These are phyloP conservation scores for Pythium folliculosum DNA, from an alignment of 352 stramenopile species.

Conservation along the genomic window DNA sequence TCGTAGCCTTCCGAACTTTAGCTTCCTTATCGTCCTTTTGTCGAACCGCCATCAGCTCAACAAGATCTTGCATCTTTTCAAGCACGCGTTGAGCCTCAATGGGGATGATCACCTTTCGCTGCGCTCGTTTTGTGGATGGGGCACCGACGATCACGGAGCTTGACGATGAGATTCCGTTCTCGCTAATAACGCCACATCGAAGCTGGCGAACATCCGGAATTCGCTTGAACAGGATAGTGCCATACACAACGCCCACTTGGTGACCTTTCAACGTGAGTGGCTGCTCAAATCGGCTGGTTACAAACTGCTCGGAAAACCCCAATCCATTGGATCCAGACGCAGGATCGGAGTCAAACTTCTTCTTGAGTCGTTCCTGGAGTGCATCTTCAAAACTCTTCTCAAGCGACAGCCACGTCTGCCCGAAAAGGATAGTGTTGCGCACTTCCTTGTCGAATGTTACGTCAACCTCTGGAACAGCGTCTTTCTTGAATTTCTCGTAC, in stretches of 20 bases:
- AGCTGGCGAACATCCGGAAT: constrained; percentile 88
- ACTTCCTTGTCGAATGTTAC: constrained; percentile 80
- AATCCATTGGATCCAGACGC: constrained; percentile 46
- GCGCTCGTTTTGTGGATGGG: constrained; percentile 57
- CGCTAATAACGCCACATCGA: constrained; percentile 85
- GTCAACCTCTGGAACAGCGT: constrained; percentile 46
- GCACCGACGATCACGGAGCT: constrained; percentile 86
- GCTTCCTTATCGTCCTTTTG: constrained; percentile 90
- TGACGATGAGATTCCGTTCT: constrained; percentile 86
- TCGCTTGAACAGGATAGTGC: constrained; percentile 88
- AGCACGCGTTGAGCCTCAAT: constrained; percentile 85
- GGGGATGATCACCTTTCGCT: constrained; percentile 80
- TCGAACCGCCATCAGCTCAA: constrained; percentile 85
- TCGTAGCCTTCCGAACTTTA: constrained; percentile 89
- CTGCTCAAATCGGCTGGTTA: constrained; percentile 88
- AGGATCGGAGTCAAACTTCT: constrained; percentile 59
- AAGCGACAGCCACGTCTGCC: constrained; percentile 86
- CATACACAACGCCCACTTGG: constrained; percentile 85
- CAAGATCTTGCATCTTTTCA: constrained; percentile 88
- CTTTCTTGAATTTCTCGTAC: constrained; percentile 87
- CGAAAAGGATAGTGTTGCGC: constrained; percentile 84
- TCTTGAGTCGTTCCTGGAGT: constrained; percentile 84
- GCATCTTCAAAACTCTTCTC: constrained; percentile 91
- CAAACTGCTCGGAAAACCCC: constrained; percentile 69
- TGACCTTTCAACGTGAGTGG: constrained; percentile 86